These are phyloP conservation scores for Heracleum sosnowskyi DNA, from an alignment of 129 eudicot genomes.

Conservation along the genomic window DNA sequence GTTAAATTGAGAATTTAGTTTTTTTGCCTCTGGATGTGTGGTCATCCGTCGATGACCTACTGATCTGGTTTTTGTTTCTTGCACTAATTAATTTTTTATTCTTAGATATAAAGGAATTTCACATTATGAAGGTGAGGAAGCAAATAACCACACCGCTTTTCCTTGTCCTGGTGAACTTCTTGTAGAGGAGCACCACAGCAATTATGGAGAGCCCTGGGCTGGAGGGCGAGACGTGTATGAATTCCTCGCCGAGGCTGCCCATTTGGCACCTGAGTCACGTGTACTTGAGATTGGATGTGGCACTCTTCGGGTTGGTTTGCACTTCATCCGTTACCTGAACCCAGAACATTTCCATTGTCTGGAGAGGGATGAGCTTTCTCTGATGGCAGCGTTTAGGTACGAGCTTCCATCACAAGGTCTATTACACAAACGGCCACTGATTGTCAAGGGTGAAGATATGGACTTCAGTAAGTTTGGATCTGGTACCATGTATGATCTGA, in stretches of 20 bases:
- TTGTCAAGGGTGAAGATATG: slow-evolving; percentile 86
- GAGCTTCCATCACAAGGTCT: slow-evolving; percentile 95
- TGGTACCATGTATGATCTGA: slow-evolving; percentile 55
- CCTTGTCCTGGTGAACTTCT: slow-evolving; percentile 92
- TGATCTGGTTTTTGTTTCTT: background rate
- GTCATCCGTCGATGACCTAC: background rate
- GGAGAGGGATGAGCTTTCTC: slow-evolving; percentile 87
- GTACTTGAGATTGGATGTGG: slow-evolving; percentile 98
- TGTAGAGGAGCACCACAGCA: slow-evolving; percentile 97
- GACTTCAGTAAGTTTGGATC: slow-evolving; percentile 69
- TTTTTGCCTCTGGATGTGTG: background rate
- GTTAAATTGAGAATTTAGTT: background rate
- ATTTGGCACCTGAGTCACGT: slow-evolving; percentile 52
- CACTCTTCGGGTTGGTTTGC: slow-evolving; percentile 89
- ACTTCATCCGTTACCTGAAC: slow-evolving; percentile 60
- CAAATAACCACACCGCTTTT: slow-evolving; percentile 81
- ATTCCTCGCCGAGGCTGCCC: slow-evolving; percentile 69
- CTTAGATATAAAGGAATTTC: slow-evolving; percentile 89
- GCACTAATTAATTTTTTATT: background rate
- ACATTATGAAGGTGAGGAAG: slow-evolving; percentile 73
- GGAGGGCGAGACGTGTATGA: slow-evolving; percentile 93
- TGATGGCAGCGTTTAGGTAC: slow-evolving; percentile 86
- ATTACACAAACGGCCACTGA: slow-evolving; percentile 67
- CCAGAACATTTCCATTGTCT: slow-evolving; percentile 72
- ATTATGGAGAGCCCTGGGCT: slow-evolving; percentile 99